Percentiles rank a stretch among this genome's conserved stretches.
phyloP scores from a whole-genome alignment of 306 rosid genomes.

The Acacia acuminata region DNA sequence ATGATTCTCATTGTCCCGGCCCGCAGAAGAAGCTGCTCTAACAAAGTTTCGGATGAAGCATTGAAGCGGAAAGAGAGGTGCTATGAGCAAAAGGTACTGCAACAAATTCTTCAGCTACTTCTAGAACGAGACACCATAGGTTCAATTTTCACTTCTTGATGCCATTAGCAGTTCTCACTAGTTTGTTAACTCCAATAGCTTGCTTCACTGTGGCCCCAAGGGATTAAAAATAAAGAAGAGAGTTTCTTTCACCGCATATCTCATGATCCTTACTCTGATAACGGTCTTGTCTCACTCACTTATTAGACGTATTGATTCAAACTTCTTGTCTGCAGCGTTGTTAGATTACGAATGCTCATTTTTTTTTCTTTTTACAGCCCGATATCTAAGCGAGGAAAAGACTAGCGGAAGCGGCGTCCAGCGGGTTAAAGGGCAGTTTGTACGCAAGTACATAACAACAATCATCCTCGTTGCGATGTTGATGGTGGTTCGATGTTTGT shows the following conservation, averaged over 20 bases:
- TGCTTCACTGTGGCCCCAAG: not conserved
- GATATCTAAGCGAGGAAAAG: constrained; percentile 65
- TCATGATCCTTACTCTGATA: not conserved
- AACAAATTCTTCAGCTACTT: not conserved
- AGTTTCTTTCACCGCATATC: not conserved
- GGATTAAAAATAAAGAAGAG: not conserved
- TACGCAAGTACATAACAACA: constrained; percentile 41
- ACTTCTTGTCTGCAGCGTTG: constrained; percentile 7
- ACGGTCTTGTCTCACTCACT: constrained; percentile 5
- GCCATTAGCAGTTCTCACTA: not conserved
- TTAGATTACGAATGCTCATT: constrained; percentile 10
- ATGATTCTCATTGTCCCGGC: constrained; percentile 44
- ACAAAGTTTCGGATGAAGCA: constrained; percentile 70
- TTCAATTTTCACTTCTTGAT: not conserved
- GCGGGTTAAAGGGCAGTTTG: constrained; percentile 73
- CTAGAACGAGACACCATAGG: not conserved
- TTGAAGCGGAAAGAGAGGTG: constrained; percentile 74
- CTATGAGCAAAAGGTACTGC: constrained; percentile 70
- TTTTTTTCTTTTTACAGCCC: constrained; percentile 40
- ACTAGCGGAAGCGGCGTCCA: constrained; percentile 74
- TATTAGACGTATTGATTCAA: not conserved
- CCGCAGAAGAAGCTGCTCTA: constrained; percentile 78
- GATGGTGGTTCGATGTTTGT: constrained; percentile 37
- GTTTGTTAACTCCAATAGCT: not conserved
- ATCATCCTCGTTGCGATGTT: constrained; percentile 34